Percentiles rank a stretch among this genome's conserved stretches.
Conservation (phyloP, 169 alveolate species). For the Cryptosporidium tyzzeri region DNA sequence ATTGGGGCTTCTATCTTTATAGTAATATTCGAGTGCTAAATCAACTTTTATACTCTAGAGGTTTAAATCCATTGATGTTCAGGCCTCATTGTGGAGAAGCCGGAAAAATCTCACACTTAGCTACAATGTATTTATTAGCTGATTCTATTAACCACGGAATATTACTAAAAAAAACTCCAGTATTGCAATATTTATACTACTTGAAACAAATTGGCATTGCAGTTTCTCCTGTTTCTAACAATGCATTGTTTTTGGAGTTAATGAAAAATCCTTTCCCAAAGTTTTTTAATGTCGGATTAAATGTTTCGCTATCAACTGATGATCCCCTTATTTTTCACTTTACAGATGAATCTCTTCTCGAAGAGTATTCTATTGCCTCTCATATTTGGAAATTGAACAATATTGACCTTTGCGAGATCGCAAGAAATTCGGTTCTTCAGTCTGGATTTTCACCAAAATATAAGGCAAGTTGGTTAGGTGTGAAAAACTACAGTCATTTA, state of each 20-base stretch:
- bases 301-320: slow-evolving; percentile 93
- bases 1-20: slow-evolving; percentile 92
- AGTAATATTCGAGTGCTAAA: slow-evolving; percentile 89
- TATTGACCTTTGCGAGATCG: slow-evolving; percentile 92
- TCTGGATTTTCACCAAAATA: slow-evolving; percentile 77
- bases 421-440: slow-evolving; percentile 91
- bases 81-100: slow-evolving; percentile 96
- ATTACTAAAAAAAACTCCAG: slow-evolving; percentile 86
- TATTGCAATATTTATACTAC: slow-evolving; percentile 89
- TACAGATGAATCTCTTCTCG: slow-evolving; percentile 93
- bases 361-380: slow-evolving; percentile 91
- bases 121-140: slow-evolving; percentile 88
- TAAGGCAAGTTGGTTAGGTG: slow-evolving; percentile 82
- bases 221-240: slow-evolving; percentile 93
- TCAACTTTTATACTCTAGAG: slow-evolving; percentile 85
- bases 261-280: slow-evolving; percentile 89
- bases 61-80: slow-evolving; percentile 86
- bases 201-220: slow-evolving; percentile 92
- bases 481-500: slow-evolving; percentile 17
- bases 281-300: slow-evolving; percentile 90
- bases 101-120: slow-evolving; percentile 90
- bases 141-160: slow-evolving; percentile 93
- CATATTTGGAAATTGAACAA: slow-evolving; percentile 88
- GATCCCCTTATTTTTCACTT: slow-evolving; percentile 94
- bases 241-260: slow-evolving; percentile 83